Evolutionary conservation across 2,329 filamentous ascomycete species (phyloP).

Genomic region (Penicillium sp.): DNA sequence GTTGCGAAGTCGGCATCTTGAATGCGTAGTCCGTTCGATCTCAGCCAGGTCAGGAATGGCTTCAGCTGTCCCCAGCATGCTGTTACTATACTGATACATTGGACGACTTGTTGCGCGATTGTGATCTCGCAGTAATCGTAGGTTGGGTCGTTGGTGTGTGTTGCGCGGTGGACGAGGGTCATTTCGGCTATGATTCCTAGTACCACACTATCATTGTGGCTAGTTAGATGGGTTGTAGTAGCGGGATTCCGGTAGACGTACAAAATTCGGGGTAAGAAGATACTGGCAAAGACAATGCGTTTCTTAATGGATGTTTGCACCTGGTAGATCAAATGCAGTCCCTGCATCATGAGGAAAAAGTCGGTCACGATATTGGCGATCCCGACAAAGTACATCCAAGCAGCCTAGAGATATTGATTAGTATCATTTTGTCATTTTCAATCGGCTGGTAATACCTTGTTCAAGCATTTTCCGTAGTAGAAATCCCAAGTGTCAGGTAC

Average conservation of each 20-base stretch:
- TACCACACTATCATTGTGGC: not conserved
- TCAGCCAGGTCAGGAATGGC: slow-evolving; percentile 1
- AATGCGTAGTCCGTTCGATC: not conserved
- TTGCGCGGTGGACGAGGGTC: not conserved
- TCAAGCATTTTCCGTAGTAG: slow-evolving; percentile 1
- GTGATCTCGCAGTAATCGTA: not conserved
- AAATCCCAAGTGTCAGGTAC: slow-evolving; percentile 2
- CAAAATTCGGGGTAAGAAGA: slow-evolving; percentile 1
- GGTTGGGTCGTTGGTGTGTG: not conserved
- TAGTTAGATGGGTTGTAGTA: not conserved
- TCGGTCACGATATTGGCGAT: slow-evolving; percentile 3
- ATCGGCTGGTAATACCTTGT: not conserved
- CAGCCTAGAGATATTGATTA: not conserved
- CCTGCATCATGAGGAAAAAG: not conserved
- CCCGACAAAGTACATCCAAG: slow-evolving; percentile 2
- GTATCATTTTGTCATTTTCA: not conserved
- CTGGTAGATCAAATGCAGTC: not conserved
- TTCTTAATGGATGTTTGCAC: slow-evolving; percentile 1
- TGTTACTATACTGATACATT: slow-evolving; percentile 1
- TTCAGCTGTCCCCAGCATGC: slow-evolving; percentile 2
- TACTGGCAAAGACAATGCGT: slow-evolving; percentile 1
- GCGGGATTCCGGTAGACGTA: not conserved
- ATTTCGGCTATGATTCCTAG: slow-evolving; percentile 1
- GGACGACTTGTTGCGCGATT: not conserved
- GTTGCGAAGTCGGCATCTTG: not conserved